These are phyloP conservation scores for Lachancea lanzarotensis DNA, from an alignment of 805 yeast genomes.

Conservation along the genomic window DNA sequence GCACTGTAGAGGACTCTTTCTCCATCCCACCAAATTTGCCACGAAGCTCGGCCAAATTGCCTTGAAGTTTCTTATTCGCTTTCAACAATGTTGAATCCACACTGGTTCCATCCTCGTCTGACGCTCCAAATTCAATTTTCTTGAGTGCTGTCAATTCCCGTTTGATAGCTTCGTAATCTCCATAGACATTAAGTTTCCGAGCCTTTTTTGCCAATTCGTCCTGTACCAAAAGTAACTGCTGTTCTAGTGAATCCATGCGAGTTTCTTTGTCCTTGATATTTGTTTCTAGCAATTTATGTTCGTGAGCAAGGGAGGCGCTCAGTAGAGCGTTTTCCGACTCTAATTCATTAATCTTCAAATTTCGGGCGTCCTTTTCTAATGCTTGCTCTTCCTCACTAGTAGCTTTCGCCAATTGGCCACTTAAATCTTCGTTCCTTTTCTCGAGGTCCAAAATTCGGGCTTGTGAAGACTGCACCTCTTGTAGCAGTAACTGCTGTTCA, in stretches of 20 bases:
- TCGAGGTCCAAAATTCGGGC: constrained; percentile 64
- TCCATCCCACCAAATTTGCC: constrained; percentile 46
- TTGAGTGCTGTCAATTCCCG: constrained; percentile 66
- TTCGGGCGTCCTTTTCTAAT: constrained; percentile 35
- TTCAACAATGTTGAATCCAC: constrained; percentile 57
- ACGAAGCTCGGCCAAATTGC: constrained; percentile 61
- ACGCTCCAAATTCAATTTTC: constrained; percentile 66
- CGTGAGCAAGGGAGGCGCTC: constrained; percentile 29
- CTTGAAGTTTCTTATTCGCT: constrained; percentile 66
- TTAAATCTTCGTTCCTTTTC: constrained; percentile 66
- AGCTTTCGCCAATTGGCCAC: constrained; percentile 54
- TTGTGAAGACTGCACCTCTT: constrained; percentile 70
- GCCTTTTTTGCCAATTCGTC: constrained; percentile 47
- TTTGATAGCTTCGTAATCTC: constrained; percentile 77
- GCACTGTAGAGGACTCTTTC: constrained; percentile 37
- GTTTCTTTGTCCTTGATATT: constrained; percentile 22
- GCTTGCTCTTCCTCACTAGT: constrained; percentile 42
- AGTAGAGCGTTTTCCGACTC: constrained; percentile 60
- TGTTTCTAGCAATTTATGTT: constrained; percentile 16
- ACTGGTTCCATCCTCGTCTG: constrained; percentile 32
- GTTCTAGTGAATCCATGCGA: constrained; percentile 35
- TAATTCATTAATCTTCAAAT: constrained; percentile 43
- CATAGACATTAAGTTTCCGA: constrained; percentile 42
- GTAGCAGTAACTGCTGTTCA: constrained; percentile 56
- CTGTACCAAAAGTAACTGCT: constrained; percentile 44